These are phyloP conservation scores for Coemansia umbellata DNA, from an alignment of 192 early-diverging fungal species.

Conservation along the genomic window DNA sequence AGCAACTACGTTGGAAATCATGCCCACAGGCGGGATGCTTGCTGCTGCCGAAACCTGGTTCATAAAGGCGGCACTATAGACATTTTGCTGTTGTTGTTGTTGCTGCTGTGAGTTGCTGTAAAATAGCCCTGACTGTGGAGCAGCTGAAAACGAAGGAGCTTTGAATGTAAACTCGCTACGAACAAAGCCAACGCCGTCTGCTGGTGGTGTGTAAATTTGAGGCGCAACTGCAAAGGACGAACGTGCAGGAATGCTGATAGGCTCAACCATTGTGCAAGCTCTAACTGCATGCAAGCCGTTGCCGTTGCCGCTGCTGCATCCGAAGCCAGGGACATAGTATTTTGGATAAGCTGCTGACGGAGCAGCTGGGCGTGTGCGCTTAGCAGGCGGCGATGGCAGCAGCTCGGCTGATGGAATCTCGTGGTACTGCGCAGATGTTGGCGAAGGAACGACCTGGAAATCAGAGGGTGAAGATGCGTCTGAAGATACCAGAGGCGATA, in stretches of 20 bases:
- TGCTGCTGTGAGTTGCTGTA: not conserved
- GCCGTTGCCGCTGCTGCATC: slow-evolving; percentile 1
- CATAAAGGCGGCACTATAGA: slow-evolving; percentile 8
- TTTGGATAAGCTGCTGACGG: slow-evolving; percentile 3
- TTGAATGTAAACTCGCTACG: slow-evolving; percentile 42
- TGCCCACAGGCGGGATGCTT: not conserved
- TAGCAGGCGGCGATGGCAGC: slow-evolving; percentile 34
- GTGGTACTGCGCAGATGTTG: slow-evolving; percentile 12
- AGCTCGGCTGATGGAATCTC: slow-evolving; percentile 19
- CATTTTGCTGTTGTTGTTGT: slow-evolving; percentile 2
- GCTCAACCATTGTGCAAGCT: slow-evolving; percentile 10
- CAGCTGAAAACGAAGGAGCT: slow-evolving; percentile 9
- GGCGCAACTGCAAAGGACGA: slow-evolving; percentile 5
- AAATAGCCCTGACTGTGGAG: slow-evolving; percentile 1
- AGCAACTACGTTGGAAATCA: not conserved
- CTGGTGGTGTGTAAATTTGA: slow-evolving; percentile 35
- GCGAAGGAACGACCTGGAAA: slow-evolving; percentile 47
- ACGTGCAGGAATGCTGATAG: slow-evolving; percentile 16
- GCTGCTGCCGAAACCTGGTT: not conserved
- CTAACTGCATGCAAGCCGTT: slow-evolving; percentile 1
- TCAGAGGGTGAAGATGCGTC: slow-evolving; percentile 24
- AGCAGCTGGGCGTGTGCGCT: slow-evolving; percentile 35
- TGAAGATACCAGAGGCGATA: slow-evolving; percentile 3
- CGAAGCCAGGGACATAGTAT: slow-evolving; percentile 6
- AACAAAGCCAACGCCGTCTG: slow-evolving; percentile 25